Evolutionary conservation across 768 basidiomycete genomes (phyloP), one percentile per base, ranked within the genome.

Genomic region (Pleurotus citrinopileatus): DNA sequence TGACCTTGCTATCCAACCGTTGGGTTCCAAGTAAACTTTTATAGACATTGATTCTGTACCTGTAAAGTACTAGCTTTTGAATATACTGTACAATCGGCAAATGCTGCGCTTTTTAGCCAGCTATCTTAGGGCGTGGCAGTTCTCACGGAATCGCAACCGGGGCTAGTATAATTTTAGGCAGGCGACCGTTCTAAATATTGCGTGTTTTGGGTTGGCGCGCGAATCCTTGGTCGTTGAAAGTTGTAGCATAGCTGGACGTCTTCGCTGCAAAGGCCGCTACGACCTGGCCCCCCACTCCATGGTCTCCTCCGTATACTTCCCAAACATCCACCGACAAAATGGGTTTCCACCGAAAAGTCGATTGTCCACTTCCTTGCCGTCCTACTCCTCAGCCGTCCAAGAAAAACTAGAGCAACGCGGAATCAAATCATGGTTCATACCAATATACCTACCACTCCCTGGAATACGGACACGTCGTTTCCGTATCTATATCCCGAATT

Each of bases 1-100:
- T 47, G 92, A 94, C 67, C 72, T 94, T 50, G 84, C 87, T 69
- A 61, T 86, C 70, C 86, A 91, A 67, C 80, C 84, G 28, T 60
- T 80, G 59, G 74, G 75, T 26, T 51, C 63, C 8, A 55, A 54
- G n/a, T 63, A 56, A 55, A 43, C 20, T 12, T 53, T 44, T 40
- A 32, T 32, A 13, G 15, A 42, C 29, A 23, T 17, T 22, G 8
- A 55, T n/a, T n/a, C n/a, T 42, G 36, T 42, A 46, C 27, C 19
- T 42, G 34, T 4, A 13, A 10, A 23, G 6, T 13, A 34, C 17
- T 17, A 38, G 15, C 38, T n/a, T 42, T 17, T 32, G n/a, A n/a
- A 19, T 25, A 20, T 43, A 10, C 9, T 43, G 42, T 43, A 43
- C 42, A 43, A 12, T 25, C 9, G 17, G 23, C 42, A 25, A 43